phyloP scores from a whole-genome alignment of 441 rosid genomes.

The Omphalea diandra region DNA sequence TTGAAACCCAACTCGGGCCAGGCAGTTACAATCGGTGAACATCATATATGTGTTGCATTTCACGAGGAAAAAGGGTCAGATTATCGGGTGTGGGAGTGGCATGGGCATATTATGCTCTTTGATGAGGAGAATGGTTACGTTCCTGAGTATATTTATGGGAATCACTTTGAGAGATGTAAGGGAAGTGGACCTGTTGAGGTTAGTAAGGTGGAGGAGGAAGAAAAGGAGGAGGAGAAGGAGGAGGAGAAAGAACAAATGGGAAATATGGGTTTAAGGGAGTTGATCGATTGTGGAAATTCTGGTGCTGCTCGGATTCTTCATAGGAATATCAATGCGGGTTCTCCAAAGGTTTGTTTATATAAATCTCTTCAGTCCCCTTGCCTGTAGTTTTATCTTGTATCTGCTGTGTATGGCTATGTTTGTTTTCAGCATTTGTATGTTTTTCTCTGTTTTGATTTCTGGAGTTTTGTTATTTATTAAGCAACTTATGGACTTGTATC shows the following conservation, averaged over 20 bases:
- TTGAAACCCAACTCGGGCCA: slow-evolving; percentile 85
- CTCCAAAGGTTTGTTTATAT: slow-evolving; percentile 50
- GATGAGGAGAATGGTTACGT: slow-evolving; percentile 79
- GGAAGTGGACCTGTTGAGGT: slow-evolving; percentile 2
- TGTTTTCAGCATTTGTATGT: not conserved
- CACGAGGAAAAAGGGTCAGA: slow-evolving; percentile 74
- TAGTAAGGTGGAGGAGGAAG: not conserved
- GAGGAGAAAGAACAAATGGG: slow-evolving; percentile 40
- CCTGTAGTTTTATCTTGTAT: not conserved
- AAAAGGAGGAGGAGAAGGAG: slow-evolving; percentile 31
- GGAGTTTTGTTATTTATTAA: not conserved
- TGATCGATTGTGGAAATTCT: slow-evolving; percentile 58
- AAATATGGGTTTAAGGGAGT: slow-evolving; percentile 72
- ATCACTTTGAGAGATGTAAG: slow-evolving; percentile 85
- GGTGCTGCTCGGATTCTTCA: slow-evolving; percentile 67
- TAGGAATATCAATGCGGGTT: slow-evolving; percentile 57
- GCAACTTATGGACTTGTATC: not conserved
- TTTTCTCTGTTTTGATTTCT: not conserved
- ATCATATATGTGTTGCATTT: slow-evolving; percentile 75
- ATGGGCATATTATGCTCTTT: slow-evolving; percentile 88
- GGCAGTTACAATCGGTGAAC: slow-evolving; percentile 75
- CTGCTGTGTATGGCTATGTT: not conserved
- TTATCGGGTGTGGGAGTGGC: slow-evolving; percentile 98
- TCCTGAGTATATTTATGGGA: slow-evolving; percentile 94
- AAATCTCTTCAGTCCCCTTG: not conserved